Conservation (phyloP, 306 rosid genomes). For the Crotalaria pallida region DNA sequence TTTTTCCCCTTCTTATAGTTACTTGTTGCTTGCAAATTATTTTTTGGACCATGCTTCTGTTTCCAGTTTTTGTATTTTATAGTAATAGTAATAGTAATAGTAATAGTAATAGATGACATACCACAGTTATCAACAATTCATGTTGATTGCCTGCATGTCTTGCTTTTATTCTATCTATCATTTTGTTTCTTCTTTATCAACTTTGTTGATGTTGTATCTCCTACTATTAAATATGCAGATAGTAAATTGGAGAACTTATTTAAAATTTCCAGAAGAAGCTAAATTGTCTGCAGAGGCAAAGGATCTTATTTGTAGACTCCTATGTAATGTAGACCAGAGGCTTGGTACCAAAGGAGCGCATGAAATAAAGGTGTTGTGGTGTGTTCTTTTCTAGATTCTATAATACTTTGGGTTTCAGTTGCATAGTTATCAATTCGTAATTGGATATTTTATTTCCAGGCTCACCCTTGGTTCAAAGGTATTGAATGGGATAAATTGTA, state of each 20-base stretch:
- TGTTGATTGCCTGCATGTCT: neutral
- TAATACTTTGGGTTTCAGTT: conserved; percentile 9
- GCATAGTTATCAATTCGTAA: conserved; percentile 19
- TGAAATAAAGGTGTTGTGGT: conserved; percentile 76
- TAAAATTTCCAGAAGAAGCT: conserved; percentile 76
- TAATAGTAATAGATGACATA: neutral
- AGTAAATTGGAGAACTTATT: conserved; percentile 72
- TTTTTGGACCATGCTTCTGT: neutral
- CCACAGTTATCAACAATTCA: neutral
- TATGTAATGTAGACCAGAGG: conserved; percentile 83
- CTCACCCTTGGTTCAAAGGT: conserved; percentile 82
- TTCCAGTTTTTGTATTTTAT: conserved; percentile 4
- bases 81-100: no score
- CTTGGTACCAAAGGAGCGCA: conserved; percentile 84
- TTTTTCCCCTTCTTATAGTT: neutral
- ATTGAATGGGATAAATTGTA: conserved; percentile 71
- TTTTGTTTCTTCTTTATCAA: neutral
- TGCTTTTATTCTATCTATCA: neutral
- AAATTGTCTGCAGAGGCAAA: conserved; percentile 73
- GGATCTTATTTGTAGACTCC: conserved; percentile 74
- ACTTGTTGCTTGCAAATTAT: neutral
- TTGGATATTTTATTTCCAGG: conserved; percentile 39
- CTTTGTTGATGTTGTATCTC: conserved; percentile 3
- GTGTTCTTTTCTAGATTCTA: conserved; percentile 50
- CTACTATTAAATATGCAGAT: conserved; percentile 46